A percentile compares a stretch with the other conserved stretches of the same genome.
phyloP scores from a whole-genome alignment of 1,284 basidiomycete genomes.

The Irpex lacteus region DNA sequence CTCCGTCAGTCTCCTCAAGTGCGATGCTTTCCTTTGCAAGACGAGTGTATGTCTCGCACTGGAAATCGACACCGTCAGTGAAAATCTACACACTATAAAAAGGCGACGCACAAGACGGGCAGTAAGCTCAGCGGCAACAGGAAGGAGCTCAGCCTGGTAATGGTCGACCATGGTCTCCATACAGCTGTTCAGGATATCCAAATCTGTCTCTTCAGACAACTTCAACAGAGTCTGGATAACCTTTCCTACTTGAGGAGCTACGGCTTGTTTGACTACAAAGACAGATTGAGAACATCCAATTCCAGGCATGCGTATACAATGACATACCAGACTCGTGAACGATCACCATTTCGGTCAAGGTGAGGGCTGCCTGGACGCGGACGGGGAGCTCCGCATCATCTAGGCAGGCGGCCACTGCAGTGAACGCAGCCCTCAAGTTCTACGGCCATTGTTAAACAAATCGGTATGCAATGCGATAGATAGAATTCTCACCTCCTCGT shows the following conservation, averaged over 20 bases:
- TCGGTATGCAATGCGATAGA: conserved; percentile 3
- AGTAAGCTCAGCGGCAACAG: conserved; percentile 83
- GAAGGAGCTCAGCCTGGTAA: conserved; percentile 83
- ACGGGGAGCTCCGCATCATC: conserved; percentile 83
- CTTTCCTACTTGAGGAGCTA: conserved; percentile 80
- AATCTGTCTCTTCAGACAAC: conserved; percentile 85
- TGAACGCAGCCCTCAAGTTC: conserved; percentile 64
- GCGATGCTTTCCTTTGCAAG: conserved; percentile 65
- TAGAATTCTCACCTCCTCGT: conserved; percentile 50
- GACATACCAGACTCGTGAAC: conserved; percentile 59
- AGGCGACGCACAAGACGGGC: conserved; percentile 62
- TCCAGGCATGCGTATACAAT: neutral
- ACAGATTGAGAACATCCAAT: neutral
- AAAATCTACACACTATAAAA: neutral
- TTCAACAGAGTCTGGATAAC: conserved; percentile 88
- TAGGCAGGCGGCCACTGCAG: conserved; percentile 56
- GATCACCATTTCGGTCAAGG: conserved; percentile 78
- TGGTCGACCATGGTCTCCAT: conserved; percentile 87
- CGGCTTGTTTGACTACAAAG: conserved; percentile 59
- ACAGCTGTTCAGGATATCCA: conserved; percentile 79
- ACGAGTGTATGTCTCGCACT: conserved; percentile 84
- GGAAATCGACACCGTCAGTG: neutral
- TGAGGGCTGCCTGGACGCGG: conserved; percentile 79
- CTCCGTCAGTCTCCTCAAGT: conserved; percentile 47
- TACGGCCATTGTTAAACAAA: conserved; percentile 25